Base-by-base conservation (phyloP, 257 asterid genomes). In the Solanum paucissectum region DNA sequence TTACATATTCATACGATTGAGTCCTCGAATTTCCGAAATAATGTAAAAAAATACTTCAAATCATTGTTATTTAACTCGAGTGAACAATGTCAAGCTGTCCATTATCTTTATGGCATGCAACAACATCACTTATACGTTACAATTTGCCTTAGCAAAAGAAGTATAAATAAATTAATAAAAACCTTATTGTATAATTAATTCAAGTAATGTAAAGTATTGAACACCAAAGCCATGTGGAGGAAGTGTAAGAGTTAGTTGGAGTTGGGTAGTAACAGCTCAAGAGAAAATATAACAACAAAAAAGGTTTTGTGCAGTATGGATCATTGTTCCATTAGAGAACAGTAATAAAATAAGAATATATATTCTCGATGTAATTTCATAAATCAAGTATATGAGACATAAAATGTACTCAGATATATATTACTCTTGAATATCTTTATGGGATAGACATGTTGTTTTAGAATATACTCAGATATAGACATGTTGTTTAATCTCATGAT, bases 51-150 rank as follows among this genome's bases (percentile, higher is more conserved):
- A 4, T 44, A 0, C 18, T 44, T 44, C 6, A 44, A 44, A 44
- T 12, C 18, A 44, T 44, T 44, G 1, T 44, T 44, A 4, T 44
- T 44, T 44, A 44, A 44, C 6, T 44, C 0, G 2, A 88, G 87
- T 90, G 88, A 69, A 86, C 86, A 62, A 34, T 79, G 90, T 79
- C 55, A 88, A 64, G 87, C 76, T 89, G 90, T 82, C 90, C 87
- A 75, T 62, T 62, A 62, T 49, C 90, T 84, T 86, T 88, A 46
- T 72, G 88, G 62, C 90, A 89, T 88, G 90, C 90, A 89, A 82
- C 86, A 89, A 60, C 88, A 89, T 89, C 69, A 87, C 88, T 88
- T 33, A 34, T 85, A 60, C 87, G 74, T 87, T 58, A 77, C 58
- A 82, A 18, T 32, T 84, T 86, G 33, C 87, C 90, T 37, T 11